These are phyloP conservation scores for Leptographium lundbergii DNA, from an alignment of 2,329 filamentous ascomycete genomes.

Conservation along the genomic window DNA sequence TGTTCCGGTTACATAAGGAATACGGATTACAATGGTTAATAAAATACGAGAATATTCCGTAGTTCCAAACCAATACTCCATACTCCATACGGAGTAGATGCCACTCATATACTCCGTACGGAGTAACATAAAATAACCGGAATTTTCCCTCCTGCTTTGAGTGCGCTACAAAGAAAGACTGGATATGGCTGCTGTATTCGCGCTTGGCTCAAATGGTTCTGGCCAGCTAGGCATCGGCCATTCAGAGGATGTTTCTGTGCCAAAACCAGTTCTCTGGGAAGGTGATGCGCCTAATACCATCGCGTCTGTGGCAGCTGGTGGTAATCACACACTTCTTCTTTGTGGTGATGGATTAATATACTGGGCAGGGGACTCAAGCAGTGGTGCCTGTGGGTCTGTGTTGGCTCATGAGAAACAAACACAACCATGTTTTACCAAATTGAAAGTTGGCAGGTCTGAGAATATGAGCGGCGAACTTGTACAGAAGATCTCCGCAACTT, in stretches of 20 bases:
- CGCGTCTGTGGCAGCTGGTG: slow-evolving; percentile 46
- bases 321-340: slow-evolving; percentile 75
- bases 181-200: slow-evolving; percentile 43
- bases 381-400: slow-evolving; percentile 40
- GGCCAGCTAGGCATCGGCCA: slow-evolving; percentile 64
- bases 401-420: slow-evolving; percentile 12
- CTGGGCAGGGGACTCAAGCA: slow-evolving; percentile 48
- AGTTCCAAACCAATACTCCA: no score
- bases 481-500: slow-evolving; percentile 55
- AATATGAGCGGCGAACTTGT: slow-evolving; percentile 16
- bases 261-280: slow-evolving; percentile 48
- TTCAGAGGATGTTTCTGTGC: slow-evolving; percentile 55
- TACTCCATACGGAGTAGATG: no score
- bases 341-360: slow-evolving; percentile 46
- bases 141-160: background rate
- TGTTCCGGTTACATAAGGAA: background rate
- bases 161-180: background rate
- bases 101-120: background rate
- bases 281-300: slow-evolving; percentile 24
- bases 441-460: slow-evolving; percentile 26
- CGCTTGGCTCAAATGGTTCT: slow-evolving; percentile 66
- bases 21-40: no score
- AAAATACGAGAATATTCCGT: no score
- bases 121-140: no score
- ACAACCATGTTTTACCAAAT: slow-evolving; percentile 18